Base-by-base conservation (phyloP, 192 early-diverging fungal species). In the Mortierella claussenii region DNA sequence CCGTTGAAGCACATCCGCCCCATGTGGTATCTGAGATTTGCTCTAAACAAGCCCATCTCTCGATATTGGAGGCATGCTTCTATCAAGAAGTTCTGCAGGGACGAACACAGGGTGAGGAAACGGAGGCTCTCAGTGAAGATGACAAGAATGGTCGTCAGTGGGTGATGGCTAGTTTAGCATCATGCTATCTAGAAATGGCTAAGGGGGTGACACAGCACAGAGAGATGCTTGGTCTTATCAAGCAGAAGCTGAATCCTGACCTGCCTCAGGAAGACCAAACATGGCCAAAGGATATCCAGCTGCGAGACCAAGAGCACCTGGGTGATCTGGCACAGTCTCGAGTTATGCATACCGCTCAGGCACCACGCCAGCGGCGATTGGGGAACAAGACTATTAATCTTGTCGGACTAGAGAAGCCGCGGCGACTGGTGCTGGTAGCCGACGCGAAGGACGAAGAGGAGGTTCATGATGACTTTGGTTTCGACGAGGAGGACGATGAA, bases 131-230 rank as follows among this genome's bases (percentile, higher is more conserved):
- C 24, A 45, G 23, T 8, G 26, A 23, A 33, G 31, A 50, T 34
- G 52, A n/a, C 27, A n/a, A n/a, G n/a, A n/a, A n/a, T n/a, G n/a
- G n/a, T n/a, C n/a, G 17, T 11, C 27, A 26, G 9, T 60, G 34
- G 36, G 60, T 43, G 18, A 43, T 78, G 59, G 60, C 67, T 11
- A 31, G 5, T 34, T 55, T 36, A 7, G 71, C 67, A 18, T 60
- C 65, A 5, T 78, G 56, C 17, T 48, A 60, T 27, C 27, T 78
- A 75, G 91, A 92, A 49, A 84, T 87, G 80, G 66, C 85, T 1
- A 91, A 90, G 27, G 86, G 84, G 1, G 47, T 91, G 33, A 85
- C 87, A 3, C 57, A 81, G 1, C 80, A 85, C 34, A 84, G 91
- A 24, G 90, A 93, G 67, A 86, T 90, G 83, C 78, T 80, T 48